phyloP scores from a whole-genome alignment of 2,329 filamentous ascomycete genomes.

The Bimuria novae-zelandiae region DNA sequence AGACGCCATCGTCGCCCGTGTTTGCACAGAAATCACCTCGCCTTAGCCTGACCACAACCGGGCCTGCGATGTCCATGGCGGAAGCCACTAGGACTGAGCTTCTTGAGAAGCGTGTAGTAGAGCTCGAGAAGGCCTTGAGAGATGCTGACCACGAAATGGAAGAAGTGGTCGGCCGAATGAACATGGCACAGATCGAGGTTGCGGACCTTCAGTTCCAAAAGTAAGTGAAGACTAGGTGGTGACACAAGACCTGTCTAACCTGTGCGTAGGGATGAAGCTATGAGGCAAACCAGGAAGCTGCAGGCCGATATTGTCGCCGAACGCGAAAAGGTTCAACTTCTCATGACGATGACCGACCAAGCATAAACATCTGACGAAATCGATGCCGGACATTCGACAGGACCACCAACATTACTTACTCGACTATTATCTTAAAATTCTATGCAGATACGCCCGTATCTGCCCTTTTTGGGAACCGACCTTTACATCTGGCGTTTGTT shows the following conservation, averaged over 20 bases:
- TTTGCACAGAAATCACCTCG: conserved; percentile 63
- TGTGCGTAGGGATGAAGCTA: conserved; percentile 66
- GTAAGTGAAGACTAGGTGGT: conserved; percentile 28
- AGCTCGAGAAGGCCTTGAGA: conserved; percentile 80
- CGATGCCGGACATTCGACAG: conserved; percentile 21
- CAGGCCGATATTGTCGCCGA: conserved; percentile 70
- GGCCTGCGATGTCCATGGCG: conserved; percentile 62
- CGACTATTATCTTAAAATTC: conserved; percentile 20
- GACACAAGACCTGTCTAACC: conserved; percentile 24
- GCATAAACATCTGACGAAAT: conserved; percentile 23
- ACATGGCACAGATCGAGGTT: conserved; percentile 80
- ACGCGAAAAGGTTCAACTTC: conserved; percentile 61
- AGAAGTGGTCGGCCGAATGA: conserved; percentile 81
- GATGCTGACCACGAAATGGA: conserved; percentile 83
- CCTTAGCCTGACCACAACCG: conserved; percentile 65
- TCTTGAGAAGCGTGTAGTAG: conserved; percentile 77
- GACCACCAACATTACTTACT: conserved; percentile 17
- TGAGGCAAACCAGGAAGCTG: conserved; percentile 70
- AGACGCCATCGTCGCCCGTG: conserved; percentile 66
- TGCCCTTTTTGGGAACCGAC: conserved; percentile 13
- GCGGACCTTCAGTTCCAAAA: conserved; percentile 75
- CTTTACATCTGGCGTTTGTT: conserved; percentile 15
- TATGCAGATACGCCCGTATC: conserved; percentile 5
- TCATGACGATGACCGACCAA: conserved; percentile 40
- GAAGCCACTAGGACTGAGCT: conserved; percentile 75